phyloP scores from a whole-genome alignment of 148 eudicot genomes.

The Rhododendron ovatum region DNA sequence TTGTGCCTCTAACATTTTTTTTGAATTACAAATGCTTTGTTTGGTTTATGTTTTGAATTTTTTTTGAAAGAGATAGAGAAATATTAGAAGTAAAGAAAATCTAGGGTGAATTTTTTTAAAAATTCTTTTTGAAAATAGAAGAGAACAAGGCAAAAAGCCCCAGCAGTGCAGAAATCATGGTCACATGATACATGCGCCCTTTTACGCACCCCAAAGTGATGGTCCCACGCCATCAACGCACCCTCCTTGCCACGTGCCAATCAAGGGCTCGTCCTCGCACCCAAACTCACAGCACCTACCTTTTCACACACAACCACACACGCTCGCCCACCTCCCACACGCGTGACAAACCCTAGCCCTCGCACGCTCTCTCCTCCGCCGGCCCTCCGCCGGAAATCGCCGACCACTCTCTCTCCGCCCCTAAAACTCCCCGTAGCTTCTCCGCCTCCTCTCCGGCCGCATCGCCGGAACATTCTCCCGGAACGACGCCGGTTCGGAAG shows the following conservation, averaged over 20 bases:
- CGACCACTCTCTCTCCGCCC: not conserved
- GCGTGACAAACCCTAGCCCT: slow-evolving; percentile 40
- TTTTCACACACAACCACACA: slow-evolving; percentile 12
- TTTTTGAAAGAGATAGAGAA: no score
- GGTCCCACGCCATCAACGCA: slow-evolving; percentile 3
- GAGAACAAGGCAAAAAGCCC: no score
- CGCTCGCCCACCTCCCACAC: slow-evolving; percentile 43
- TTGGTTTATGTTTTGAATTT: no score
- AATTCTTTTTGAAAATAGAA: no score
- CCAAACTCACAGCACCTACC: slow-evolving; percentile 14
- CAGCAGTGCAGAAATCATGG: not conserved
- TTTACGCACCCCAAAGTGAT: not conserved
- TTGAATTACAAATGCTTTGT: no score
- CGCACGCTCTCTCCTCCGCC: slow-evolving; percentile 39
- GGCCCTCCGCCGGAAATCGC: slow-evolving; percentile 19
- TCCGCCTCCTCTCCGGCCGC: slow-evolving; percentile 15
- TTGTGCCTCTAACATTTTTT: no score
- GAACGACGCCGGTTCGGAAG: slow-evolving; percentile 3
- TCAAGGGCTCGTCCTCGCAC: not conserved
- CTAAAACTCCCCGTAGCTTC: not conserved
- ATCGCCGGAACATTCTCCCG: slow-evolving; percentile 27
- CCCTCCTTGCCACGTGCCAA: slow-evolving; percentile 8
- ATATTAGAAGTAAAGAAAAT: no score
- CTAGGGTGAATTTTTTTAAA: no score
- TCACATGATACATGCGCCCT: not conserved